Evolutionary conservation across 176 grass and related monocot species (phyloP), one percentile per base, ranked within the genome.

Genomic region (Aegilops longissima): DNA sequence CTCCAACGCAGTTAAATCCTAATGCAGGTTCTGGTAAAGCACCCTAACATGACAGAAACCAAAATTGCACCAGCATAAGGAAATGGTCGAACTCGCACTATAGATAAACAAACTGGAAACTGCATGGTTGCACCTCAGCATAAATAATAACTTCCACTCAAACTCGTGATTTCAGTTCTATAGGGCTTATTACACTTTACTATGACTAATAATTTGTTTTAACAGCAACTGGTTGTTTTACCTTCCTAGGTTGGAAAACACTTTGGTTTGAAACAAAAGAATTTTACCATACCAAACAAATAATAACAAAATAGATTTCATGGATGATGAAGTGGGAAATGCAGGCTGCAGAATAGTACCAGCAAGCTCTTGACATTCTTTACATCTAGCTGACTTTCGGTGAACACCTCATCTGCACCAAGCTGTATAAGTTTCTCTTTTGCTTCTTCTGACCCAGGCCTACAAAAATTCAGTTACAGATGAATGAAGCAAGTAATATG

Each of bases 1-100:
- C 96, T 63, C 96, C 93, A 74, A 98, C 93, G 17, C 96, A 95
- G 82, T 98, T 98, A 64, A 98, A 98, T 92, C 96, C 96, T 87
- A 98, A 86, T 49, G 83, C 74, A 65, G 93, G 96, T 85, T 94
- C 90, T 72, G 96, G 96, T 61, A 94, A 84, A 89, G 90, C 91
- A 80, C 84, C 92, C 93, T 98, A 78, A 66, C n/a, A 92, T 12
- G 70, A 77, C 38, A 88, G 24, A 34, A 62, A 68, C 70, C 9
- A 89, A 9, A 85, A 81, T 9, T 85, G 31, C 12, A 77, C 45
- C 39, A 29, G 44, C 63, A 45, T 77, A 62, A 82, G 20, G 18
- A 83, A 88, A 77, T 80, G 39, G 1, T 27, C 42, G 5, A 81
- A 90, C 67, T 82, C 29, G 21, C 20, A 54, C 20, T 54, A 54